Evolutionary conservation across 2,329 filamentous ascomycete genomes (phyloP).

Genomic region (Fusarium sp.): DNA sequence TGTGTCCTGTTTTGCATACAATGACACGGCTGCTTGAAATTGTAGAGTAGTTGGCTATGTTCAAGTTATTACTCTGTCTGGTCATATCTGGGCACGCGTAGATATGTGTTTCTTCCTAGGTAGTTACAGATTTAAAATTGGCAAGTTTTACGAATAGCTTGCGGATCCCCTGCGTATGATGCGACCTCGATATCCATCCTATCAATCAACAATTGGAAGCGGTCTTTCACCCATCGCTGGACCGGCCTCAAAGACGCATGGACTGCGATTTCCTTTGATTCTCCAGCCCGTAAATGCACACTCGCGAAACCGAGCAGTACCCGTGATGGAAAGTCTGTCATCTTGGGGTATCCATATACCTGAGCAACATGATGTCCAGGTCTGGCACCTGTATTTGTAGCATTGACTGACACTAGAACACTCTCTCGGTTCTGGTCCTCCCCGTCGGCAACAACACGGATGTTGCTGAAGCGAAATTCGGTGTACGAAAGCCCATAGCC

Average conservation of each 20-base stretch:
- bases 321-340: not conserved
- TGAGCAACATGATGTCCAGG: constrained; percentile 33
- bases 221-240: not conserved
- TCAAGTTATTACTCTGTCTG: too few species aligned
- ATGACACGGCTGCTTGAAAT: too few species aligned
- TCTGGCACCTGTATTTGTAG: constrained; percentile 23
- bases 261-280: not conserved
- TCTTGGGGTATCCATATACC: constrained; percentile 30
- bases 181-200: not conserved
- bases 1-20: too few species aligned
- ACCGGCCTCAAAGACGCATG: not conserved
- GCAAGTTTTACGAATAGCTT: not conserved
- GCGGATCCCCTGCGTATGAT: not conserved
- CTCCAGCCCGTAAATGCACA: not conserved
- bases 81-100: too few species aligned
- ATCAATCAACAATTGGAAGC: not conserved
- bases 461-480: not conserved
- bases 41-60: too few species aligned
- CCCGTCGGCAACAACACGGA: not conserved
- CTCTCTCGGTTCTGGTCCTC: too few species aligned
- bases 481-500: constrained; percentile 46
- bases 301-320: not conserved
- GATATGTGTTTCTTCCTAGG: too few species aligned
- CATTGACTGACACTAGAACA: not conserved
- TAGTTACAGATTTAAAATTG: too few species aligned